These are phyloP conservation scores for Iris macrosiphon DNA, from an alignment of 106 monocot genomes.

Conservation along the genomic window DNA sequence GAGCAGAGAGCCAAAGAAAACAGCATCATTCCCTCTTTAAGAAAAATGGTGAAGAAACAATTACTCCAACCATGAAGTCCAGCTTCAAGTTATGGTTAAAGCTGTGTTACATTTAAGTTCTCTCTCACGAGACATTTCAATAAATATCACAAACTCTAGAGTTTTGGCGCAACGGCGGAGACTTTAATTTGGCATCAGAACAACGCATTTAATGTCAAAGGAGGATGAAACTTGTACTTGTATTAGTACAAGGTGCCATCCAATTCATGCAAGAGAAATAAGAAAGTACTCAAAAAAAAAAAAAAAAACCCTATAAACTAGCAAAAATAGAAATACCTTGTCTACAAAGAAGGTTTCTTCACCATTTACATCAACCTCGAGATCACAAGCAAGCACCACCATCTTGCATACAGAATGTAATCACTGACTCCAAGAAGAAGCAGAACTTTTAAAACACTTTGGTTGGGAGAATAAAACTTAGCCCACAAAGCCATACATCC, in stretches of 20 bases:
- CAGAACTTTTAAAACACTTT: too few relatives aligned
- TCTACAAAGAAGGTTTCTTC: conserved; percentile 22
- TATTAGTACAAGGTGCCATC: too few relatives aligned
- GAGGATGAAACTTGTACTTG: too few relatives aligned
- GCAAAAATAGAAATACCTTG: conserved; percentile 19
- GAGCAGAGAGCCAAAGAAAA: neutral
- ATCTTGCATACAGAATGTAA: neutral
- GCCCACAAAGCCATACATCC: conserved; percentile 30
- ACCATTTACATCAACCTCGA: conserved; percentile 25
- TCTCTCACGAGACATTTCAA: too few relatives aligned
- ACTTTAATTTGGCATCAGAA: too few relatives aligned
- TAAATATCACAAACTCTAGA: conserved; percentile 26
- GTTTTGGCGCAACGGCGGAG: too few relatives aligned
- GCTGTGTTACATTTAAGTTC: neutral
- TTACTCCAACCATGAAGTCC: conserved; percentile 1
- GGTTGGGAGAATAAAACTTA: conserved; percentile 10
- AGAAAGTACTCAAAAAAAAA: too few relatives aligned
- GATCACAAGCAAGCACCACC: conserved; percentile 5
- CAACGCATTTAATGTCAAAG: too few relatives aligned
- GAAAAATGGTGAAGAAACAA: conserved; percentile 4
- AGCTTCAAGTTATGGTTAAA: neutral
- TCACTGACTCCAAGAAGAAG: neutral
- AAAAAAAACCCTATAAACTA: too few relatives aligned
- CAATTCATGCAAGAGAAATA: too few relatives aligned
- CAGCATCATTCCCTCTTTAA: conserved; percentile 1